Base-by-base conservation (phyloP, 129 eudicot genomes). In the Erigeron canadensis region DNA sequence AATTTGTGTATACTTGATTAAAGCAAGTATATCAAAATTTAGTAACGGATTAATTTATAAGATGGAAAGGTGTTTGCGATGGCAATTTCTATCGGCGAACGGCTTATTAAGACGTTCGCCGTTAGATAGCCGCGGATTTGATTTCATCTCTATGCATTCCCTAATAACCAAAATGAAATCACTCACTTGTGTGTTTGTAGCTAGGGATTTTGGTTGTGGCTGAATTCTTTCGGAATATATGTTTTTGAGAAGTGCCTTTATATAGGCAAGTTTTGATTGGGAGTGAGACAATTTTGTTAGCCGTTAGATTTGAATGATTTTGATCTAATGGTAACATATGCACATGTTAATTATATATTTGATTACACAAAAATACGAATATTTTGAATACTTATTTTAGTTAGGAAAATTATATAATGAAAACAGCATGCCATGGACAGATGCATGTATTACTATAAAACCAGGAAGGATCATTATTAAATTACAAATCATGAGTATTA, bases 61-160 rank as follows among this genome's bases (percentile, higher is more conserved):
- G 6, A 1, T 53, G 58, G 9, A 41, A 12, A 85, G 91, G 97
- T 91, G 84, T 63, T 91, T 91, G 46, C 97, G 95, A 88, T 91
- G 97, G 81, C 97, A 85, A 71, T 76, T 87, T 58, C 97, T 82
- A 83, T 95, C 97, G 79, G 88, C 85, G 67, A 80, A 72, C 73
- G 85, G 74, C 69, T 87, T 87, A 16, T 77, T 76, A 76, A 54
- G 54, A 38, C 79, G 79, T 6, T 76, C 82, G 72, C 82, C 72
- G 67, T 81, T 84, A 84, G 70, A 80, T 74, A 72, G 72, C 72
- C 60, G 77, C 88, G 85, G 72, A 60, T 84, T 41, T 72, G 63
- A 74, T 75, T 67, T 82, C 97, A 91, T 91, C 91, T 87, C 91
- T 87, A 83, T 85, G 97, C 97, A 91, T 91, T 87, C 97, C 91